phyloP scores from a whole-genome alignment of 2,329 filamentous ascomycete species.

The Pseudogymnoascus sp. region DNA sequence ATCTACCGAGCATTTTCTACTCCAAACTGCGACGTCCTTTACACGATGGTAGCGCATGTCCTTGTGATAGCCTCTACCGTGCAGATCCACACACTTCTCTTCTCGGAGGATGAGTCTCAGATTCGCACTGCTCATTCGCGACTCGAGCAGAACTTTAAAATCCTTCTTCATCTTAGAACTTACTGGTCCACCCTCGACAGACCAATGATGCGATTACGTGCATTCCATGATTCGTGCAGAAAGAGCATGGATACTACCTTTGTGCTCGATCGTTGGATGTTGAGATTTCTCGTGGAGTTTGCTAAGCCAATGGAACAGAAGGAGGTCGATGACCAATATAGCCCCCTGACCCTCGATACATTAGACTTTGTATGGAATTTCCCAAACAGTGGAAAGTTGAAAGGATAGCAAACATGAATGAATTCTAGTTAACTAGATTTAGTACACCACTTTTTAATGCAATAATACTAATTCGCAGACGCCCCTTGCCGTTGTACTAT shows the following conservation, averaged over 20 bases:
- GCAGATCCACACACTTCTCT: conserved; percentile 39
- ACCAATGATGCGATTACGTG: conserved; percentile 31
- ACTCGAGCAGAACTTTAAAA: conserved; percentile 37
- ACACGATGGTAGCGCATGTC: conserved; percentile 38
- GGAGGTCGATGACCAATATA: background rate
- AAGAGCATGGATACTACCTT: conserved; percentile 31
- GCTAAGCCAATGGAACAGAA: conserved; percentile 26
- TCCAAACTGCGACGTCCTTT: conserved; percentile 33
- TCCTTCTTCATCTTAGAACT: conserved; percentile 32
- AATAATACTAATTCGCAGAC: background rate
- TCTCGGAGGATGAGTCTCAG: conserved; percentile 30
- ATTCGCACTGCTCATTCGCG: conserved; percentile 29
- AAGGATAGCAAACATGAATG: background rate
- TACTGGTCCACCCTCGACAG: conserved; percentile 35
- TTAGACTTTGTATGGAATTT: background rate
- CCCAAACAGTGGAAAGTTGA: background rate
- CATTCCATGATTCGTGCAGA: conserved; percentile 35
- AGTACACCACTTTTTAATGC: background rate
- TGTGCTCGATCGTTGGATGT: conserved; percentile 35
- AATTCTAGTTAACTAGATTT: background rate
- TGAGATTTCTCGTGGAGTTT: conserved; percentile 31
- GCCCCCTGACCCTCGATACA: background rate
- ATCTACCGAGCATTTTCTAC: conserved; percentile 32
- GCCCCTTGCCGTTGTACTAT: background rate
- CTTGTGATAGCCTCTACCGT: conserved; percentile 39